Base-by-base conservation (phyloP, 139 green algal genomes). In the Haematococcus sp. region DNA sequence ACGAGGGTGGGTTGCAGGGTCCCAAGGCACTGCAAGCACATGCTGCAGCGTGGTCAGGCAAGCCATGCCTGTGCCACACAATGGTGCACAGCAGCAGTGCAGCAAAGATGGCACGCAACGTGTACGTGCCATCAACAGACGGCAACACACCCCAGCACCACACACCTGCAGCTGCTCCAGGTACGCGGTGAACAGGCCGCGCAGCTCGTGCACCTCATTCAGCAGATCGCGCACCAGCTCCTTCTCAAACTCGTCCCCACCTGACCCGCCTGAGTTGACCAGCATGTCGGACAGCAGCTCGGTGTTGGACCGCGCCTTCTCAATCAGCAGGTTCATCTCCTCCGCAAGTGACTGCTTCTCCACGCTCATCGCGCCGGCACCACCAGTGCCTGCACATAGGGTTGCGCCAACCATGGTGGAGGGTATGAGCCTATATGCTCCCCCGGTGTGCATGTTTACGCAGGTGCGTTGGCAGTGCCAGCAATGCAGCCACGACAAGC, bases 281-380 rank as follows among this genome's bases (percentile, higher is more conserved):
- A 86, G 68, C 80, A 86, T 86, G 71, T 86, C 80, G 33, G 61
- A 76, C 16, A 86, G 72, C 72, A 86, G 76, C 68, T 86, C 80
- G 0, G 72, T 78, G 75, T 86, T 82, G 52, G 72, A 72, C 4
- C 63, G 40, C 3, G 80, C 72, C 80, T 80, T 77, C 9, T 86
- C 80, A n/a, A 86, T 83, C 49, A 86, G 49, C 56, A 66, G 34
- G 16, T 27, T 60, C 16, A 76, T 33, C 54, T 79, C 71, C n/a
- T 77, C 43, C 1, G 66, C 46, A 27, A 77, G n/a, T 5, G 25
- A 55, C 60, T 77, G 43, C 20, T 44, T 40, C 60, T 77, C 71
- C 51, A 75, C 51, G 32, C 23, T 54, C 52, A 31, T 7, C 11
- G 52, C 52, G 11, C 52, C 52, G 23, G 11, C 33, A 68, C 31